Evolutionary conservation across 2,329 filamentous ascomycete genomes (phyloP).

Genomic region (Colletotrichum tamarilloi): DNA sequence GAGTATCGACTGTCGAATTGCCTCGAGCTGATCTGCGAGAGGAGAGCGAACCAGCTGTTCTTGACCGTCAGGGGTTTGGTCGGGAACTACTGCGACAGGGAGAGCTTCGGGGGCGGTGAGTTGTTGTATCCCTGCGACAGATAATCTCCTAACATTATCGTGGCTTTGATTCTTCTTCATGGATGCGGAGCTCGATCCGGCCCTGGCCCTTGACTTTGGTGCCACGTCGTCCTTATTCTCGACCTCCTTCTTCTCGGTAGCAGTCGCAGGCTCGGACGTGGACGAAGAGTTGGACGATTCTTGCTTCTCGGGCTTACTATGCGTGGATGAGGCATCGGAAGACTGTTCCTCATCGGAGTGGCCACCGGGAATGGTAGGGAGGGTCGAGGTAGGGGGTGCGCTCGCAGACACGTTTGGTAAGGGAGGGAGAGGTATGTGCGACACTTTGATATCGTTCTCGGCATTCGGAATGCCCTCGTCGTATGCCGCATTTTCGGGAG

Average conservation of each 20-base stretch:
- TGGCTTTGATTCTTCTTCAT: constrained; percentile 44
- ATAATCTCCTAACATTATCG: constrained; percentile 64
- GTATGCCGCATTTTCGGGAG: not conserved
- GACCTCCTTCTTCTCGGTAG: constrained; percentile 4
- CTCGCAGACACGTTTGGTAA: constrained; percentile 25
- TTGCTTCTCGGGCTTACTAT: constrained; percentile 25
- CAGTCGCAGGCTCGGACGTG: constrained; percentile 26
- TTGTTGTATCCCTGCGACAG: constrained; percentile 68
- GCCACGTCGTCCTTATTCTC: constrained; percentile 10
- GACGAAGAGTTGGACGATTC: constrained; percentile 23
- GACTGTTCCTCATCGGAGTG: constrained; percentile 35
- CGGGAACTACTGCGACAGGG: constrained; percentile 60
- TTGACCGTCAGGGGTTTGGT: constrained; percentile 51
- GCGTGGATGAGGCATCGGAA: constrained; percentile 30
- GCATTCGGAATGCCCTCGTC: not conserved
- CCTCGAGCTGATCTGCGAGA: constrained; percentile 47
- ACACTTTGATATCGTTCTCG: constrained; percentile 27
- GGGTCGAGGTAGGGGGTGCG: constrained; percentile 33
- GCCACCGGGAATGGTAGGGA: constrained; percentile 33
- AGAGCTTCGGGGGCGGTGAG: constrained; percentile 69
- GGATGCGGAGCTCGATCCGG: constrained; percentile 29
- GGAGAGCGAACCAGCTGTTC: constrained; percentile 47
- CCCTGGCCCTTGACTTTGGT: constrained; percentile 3
- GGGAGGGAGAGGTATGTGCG: constrained; percentile 30
- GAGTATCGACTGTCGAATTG: constrained; percentile 43